Evolutionary conservation across 495 filamentous ascomycete species (phyloP), one percentile per base, ranked within the genome.

Genomic region (Penicillium verhagenii): DNA sequence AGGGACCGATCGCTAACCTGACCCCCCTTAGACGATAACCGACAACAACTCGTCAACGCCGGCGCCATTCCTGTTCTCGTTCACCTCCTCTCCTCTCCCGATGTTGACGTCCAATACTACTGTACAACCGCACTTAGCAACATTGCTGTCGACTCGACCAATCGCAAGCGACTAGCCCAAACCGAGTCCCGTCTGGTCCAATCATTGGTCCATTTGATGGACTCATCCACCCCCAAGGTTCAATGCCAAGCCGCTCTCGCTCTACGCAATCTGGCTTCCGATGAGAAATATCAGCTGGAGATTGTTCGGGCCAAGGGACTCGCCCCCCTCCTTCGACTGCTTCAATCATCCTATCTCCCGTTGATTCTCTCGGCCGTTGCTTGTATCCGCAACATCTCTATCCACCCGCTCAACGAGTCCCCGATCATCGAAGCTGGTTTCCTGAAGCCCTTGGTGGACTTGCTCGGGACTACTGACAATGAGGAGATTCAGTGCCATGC

Each of bases 401-500:
- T 98, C 60, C 94, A 98, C 64, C 94, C 94, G n/a, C 75, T 91
- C 50, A 98, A 98, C 71, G 94, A 98, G 73, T 97, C 92, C n/a
- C 95, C 94, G 0, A 97, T 98, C 53, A 98, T 98, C 54, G 95
- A 98, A 63, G 94, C 94, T 10, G 94, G 93, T 29, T 97, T 98
- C 66, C 69, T 98, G 44, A 91, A 89, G 64, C 94, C 94, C 2
- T 71, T 98, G 52, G 95, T 98, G 18, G 94, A 97, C 53, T 79
- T 98, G 7, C 79, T 98, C 18, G 94, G 93, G 24, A 92, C 91
- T 6, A 97, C 92, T 8, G 95, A 97, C 60, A 96, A 97, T 63
- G 94, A 98, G 71, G 94, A 98, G 66, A 97, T 98, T 31, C 94
- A 98, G 67, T 98, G 94, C 64, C 94, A 98, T 63, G 95, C 94